phyloP scores from a whole-genome alignment of 2,329 filamentous ascomycete genomes.

The Coleophoma eucalyptorum region DNA sequence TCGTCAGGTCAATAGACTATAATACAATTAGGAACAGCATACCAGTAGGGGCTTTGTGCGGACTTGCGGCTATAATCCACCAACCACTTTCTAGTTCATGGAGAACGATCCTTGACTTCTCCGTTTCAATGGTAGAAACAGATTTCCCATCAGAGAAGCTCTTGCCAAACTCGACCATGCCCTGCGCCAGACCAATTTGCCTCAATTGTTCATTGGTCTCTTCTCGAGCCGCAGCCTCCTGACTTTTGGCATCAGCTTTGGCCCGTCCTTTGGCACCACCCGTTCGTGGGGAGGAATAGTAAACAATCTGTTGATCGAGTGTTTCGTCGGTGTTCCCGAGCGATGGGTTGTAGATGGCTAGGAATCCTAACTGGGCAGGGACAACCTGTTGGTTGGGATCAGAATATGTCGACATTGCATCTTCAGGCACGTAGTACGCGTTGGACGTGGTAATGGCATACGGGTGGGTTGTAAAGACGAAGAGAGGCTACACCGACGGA shows the following conservation, averaged over 20 bases:
- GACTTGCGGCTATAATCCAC: conserved; percentile 88
- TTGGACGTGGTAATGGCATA: background rate
- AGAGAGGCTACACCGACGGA: no score
- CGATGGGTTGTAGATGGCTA: conserved; percentile 92
- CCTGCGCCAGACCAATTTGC: conserved; percentile 93
- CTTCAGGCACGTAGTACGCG: background rate
- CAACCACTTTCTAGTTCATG: conserved; percentile 86
- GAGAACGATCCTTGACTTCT: conserved; percentile 79
- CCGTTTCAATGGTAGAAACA: conserved; percentile 85
- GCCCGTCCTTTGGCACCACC: conserved; percentile 2
- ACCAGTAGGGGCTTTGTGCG: background rate
- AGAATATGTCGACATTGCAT: conserved; percentile 23
- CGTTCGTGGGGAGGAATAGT: conserved; percentile 53
- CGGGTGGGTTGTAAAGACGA: no score
- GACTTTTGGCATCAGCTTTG: conserved; percentile 12
- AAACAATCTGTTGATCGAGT: conserved; percentile 80
- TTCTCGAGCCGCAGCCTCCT: conserved; percentile 40
- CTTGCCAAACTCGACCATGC: conserved; percentile 89
- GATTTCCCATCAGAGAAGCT: conserved; percentile 77
- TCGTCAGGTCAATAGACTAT: conserved; percentile 78
- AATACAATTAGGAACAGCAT: conserved; percentile 9
- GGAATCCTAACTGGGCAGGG: conserved; percentile 83
- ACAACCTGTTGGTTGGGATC: conserved; percentile 17
- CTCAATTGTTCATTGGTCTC: conserved; percentile 82
- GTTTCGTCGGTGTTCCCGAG: conserved; percentile 59